Evolutionary conservation across 208 protist species (phyloP).

Genomic region (Trichomonas gallinae): DNA sequence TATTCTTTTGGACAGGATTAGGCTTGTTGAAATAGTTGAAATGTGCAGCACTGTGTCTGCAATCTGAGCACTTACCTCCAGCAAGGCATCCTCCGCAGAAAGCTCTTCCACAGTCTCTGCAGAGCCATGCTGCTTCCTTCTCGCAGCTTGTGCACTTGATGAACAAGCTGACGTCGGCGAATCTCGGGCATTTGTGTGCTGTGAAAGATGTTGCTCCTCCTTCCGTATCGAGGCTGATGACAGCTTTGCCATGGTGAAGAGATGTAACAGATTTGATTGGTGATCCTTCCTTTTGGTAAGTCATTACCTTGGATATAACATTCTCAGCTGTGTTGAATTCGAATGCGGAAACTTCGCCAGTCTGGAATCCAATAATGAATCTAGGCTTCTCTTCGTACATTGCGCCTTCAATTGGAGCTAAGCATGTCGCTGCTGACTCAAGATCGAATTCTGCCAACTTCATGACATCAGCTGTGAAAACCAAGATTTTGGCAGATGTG

Average conservation of each 20-base stretch:
- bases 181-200: neutral
- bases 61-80: neutral
- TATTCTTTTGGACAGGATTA: too few species aligned
- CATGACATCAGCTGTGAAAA: neutral
- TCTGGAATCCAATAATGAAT: neutral
- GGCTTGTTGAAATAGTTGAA: neutral
- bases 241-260: neutral
- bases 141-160: neutral
- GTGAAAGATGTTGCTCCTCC: neutral
- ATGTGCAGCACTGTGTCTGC: neutral
- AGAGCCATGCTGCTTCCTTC: neutral
- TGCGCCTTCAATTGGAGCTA: neutral
- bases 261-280: neutral
- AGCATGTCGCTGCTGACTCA: neutral
- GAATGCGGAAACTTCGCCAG: neutral
- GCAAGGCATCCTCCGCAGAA: neutral
- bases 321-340: neutral
- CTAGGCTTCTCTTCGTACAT: neutral
- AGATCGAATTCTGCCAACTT: neutral
- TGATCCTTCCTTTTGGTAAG: neutral
- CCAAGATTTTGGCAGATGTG: neutral
- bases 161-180: neutral
- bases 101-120: neutral
- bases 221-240: neutral
- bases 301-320: neutral